phyloP scores from a whole-genome alignment of 2,329 filamentous ascomycete genomes.

The Leptographium wingfieldii region DNA sequence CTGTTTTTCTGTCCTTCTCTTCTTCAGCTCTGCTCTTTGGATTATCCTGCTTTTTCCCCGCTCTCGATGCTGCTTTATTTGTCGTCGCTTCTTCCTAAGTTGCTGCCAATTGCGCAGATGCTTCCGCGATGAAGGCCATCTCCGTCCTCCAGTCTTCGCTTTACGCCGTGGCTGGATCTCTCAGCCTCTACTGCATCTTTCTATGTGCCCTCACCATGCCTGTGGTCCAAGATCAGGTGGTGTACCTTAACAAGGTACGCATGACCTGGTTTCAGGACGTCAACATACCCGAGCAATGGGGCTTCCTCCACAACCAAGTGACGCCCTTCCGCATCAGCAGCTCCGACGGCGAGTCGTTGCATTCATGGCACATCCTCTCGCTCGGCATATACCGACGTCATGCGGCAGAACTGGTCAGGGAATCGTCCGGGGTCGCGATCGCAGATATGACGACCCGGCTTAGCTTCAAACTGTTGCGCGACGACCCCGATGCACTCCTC shows the following conservation, averaged over 20 bases:
- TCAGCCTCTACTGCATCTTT: conserved; percentile 1
- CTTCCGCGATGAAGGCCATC: background rate
- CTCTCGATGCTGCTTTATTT: too few relatives aligned
- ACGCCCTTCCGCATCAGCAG: conserved; percentile 57
- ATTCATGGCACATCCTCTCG: conserved; percentile 68
- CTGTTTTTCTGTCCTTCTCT: too few relatives aligned
- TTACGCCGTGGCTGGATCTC: background rate
- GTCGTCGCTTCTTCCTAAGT: too few relatives aligned
- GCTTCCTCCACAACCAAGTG: conserved; percentile 60
- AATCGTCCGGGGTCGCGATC: conserved; percentile 22
- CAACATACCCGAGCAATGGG: conserved; percentile 53
- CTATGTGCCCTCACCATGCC: conserved; percentile 4
- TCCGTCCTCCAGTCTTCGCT: background rate
- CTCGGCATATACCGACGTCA: conserved; percentile 50
- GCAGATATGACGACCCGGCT: conserved; percentile 22
- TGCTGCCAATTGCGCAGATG: too few relatives aligned
- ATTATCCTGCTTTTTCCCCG: too few relatives aligned
- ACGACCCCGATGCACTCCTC: conserved; percentile 30
- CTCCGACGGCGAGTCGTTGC: conserved; percentile 51
- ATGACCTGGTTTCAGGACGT: conserved; percentile 49
- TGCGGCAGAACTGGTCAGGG: conserved; percentile 31
- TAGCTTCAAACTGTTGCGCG: conserved; percentile 29
- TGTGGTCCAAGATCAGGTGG: conserved; percentile 37
- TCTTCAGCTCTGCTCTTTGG: too few relatives aligned
- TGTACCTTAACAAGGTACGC: conserved; percentile 41